Evolutionary conservation across 139 green algal species (phyloP).

Genomic region (Deuterostichococcus epilithicus): DNA sequence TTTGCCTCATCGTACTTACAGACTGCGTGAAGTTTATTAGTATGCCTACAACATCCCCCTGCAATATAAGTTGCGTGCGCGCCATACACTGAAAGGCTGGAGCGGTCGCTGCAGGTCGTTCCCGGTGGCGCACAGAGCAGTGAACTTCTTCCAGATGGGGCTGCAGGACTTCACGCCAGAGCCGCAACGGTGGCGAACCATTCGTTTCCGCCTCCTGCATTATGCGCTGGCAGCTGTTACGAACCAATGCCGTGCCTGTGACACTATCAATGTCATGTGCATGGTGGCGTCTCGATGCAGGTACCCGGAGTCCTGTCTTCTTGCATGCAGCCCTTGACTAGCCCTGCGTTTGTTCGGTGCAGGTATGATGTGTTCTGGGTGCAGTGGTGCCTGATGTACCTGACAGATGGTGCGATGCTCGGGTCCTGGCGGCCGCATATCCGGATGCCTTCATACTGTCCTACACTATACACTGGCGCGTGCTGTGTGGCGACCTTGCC

Average conservation of each 20-base stretch:
- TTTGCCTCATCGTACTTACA: not conserved
- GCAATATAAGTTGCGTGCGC: no score
- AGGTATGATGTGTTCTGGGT: slow-evolving; percentile 81
- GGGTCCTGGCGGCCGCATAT: not conserved
- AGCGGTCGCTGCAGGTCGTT: not conserved
- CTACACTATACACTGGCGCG: not conserved
- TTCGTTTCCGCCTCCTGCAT: no score
- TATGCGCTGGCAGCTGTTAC: no score
- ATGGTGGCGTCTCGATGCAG: no score
- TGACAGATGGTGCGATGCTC: slow-evolving; percentile 75
- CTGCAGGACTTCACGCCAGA: slow-evolving; percentile 60
- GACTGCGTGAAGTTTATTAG: no score
- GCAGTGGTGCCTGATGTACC: slow-evolving; percentile 87
- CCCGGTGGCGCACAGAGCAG: slow-evolving; percentile 26
- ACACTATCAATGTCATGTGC: no score
- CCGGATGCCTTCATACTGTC: not conserved
- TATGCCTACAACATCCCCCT: no score
- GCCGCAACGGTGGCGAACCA: slow-evolving; percentile 11
- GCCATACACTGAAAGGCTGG: no score
- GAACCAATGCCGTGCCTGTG: no score
- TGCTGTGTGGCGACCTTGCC: not conserved
- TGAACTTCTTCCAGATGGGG: slow-evolving; percentile 38
- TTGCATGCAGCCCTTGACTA: no score
- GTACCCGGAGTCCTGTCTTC: no score
- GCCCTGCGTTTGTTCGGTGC: slow-evolving; percentile 11